These are phyloP conservation scores for Amanita brunnescens DNA, from an alignment of 768 basidiomycete genomes.

Conservation along the genomic window DNA sequence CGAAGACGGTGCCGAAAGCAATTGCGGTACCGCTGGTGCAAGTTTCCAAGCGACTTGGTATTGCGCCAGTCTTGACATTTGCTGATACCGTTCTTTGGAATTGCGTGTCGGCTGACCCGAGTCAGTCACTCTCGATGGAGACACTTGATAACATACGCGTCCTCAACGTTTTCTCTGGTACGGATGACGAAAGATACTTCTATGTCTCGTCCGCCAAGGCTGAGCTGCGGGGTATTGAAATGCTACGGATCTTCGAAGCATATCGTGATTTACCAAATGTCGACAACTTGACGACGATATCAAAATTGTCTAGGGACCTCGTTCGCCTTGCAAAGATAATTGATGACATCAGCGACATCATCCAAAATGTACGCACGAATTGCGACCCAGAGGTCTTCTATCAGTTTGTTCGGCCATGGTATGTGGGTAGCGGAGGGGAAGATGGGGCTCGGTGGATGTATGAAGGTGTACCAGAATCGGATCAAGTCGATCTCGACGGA, in stretches of 20 bases:
- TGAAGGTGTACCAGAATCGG: conserved; percentile 58
- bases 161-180: conserved; percentile 71
- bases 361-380: conserved; percentile 55
- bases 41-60: conserved; percentile 67
- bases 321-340: conserved; percentile 57
- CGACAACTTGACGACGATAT: conserved; percentile 51
- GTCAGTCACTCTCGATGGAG: conserved; percentile 39
- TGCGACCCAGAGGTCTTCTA: conserved; percentile 88
- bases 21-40: conserved; percentile 70
- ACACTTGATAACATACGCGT: conserved; percentile 63
- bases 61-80: conserved; percentile 94
- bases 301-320: conserved; percentile 69
- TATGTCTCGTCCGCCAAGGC: conserved; percentile 77
- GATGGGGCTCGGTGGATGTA: conserved; percentile 56
- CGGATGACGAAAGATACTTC: conserved; percentile 78
- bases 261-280: conserved; percentile 70
- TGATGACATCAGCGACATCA: conserved; percentile 62
- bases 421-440: conserved; percentile 65
- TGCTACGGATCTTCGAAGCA: conserved; percentile 81
- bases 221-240: conserved; percentile 81
- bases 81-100: conserved; percentile 97
- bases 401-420: conserved; percentile 89
- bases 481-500: conserved; percentile 64
- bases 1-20: conserved; percentile 61
- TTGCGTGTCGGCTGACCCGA: conserved; percentile 53